A percentile compares a stretch with the other conserved stretches of the same genome.
phyloP scores from a whole-genome alignment of 371 early-diverging fungal genomes.

The Funneliformis caledonium region DNA sequence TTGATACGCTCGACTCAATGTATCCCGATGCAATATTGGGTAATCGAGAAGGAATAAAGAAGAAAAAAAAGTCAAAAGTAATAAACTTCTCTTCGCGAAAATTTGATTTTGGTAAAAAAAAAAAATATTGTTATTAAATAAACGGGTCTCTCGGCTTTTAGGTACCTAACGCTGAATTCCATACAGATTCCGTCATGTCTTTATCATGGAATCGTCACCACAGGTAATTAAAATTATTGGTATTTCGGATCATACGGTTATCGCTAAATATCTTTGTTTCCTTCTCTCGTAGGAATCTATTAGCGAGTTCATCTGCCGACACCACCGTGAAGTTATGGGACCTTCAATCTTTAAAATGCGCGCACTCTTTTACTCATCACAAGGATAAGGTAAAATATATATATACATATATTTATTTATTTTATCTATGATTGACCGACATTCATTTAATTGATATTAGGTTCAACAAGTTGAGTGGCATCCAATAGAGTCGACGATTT shows the following conservation, averaged over 20 bases:
- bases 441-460: slow-evolving; percentile 19
- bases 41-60: slow-evolving; percentile 57
- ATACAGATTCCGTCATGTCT: slow-evolving; percentile 93
- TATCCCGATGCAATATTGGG: slow-evolving; percentile 92
- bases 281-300: slow-evolving; percentile 62
- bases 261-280: not conserved
- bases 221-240: slow-evolving; percentile 47
- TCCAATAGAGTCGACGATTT: slow-evolving; percentile 81
- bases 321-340: slow-evolving; percentile 98
- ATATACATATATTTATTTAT: slow-evolving; percentile 10
- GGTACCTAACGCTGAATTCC: slow-evolving; percentile 74
- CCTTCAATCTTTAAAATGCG: slow-evolving; percentile 69
- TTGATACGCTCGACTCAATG: slow-evolving; percentile 88
- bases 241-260: not conserved
- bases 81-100: not conserved
- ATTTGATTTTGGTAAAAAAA: not conserved
- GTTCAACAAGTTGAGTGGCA: slow-evolving; percentile 92
- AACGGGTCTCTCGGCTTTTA: slow-evolving; percentile 25
- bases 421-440: not conserved
- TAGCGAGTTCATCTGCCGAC: slow-evolving; percentile 93
- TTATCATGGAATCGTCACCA: slow-evolving; percentile 91
- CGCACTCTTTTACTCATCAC: slow-evolving; percentile 84
- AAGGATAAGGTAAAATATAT: slow-evolving; percentile 70
- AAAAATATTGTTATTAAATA: not conserved
- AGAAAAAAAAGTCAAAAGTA: slow-evolving; percentile 49